Evolutionary conservation across 202 grass and related monocot genomes (phyloP), one percentile per base, ranked within the genome.

Genomic region (Schoenoplectus tabernaemontani): DNA sequence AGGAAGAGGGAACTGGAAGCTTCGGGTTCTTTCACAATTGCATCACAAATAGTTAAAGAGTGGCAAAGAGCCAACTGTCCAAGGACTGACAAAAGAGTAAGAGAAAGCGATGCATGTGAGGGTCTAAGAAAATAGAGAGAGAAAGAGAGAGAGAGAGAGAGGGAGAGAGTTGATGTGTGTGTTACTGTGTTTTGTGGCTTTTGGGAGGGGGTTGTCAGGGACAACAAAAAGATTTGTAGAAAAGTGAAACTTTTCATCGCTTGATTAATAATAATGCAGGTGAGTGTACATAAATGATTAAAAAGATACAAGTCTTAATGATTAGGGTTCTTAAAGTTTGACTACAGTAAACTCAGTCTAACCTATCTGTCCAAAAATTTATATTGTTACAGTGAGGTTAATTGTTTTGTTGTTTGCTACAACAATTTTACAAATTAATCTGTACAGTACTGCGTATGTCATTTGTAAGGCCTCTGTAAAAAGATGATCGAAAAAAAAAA

Each of bases 11-110:
- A 65, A 20, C 62, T 65, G 33, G 62, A 65, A 65, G 34, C 62
- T 37, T 65, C 34, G 2, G 2, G 5, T 38, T 65, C 56, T 58
- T 58, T 58, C 1, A 3, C 4, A 36, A 65, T 2, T 15, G 59
- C 15, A 90, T 77, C 46, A 58, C 82, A 33, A 82, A 73, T 28
- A 81, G 87, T 12, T 80, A 63, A 43, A 85, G 91, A 80, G 77
- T 85, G 59, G 83, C 17, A 72, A 89, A 26, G 86, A 89, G 74
- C 82, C 83, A 62, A 89, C n/a, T n/a, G 73, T 68, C 54, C 26
- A 36, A 61, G 32, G 46, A 32, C 76, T 42, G 0, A 54, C 4
- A 54, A 54, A 19, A 4, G 50, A 4, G 17, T 50, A 3, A 50
- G 12, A 15, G 11, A 3, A 2, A 13, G 13, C 15, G 13, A 15